phyloP scores from a whole-genome alignment of 2,329 filamentous ascomycete genomes.

The Ophiocordyceps camponoti-saundersi region DNA sequence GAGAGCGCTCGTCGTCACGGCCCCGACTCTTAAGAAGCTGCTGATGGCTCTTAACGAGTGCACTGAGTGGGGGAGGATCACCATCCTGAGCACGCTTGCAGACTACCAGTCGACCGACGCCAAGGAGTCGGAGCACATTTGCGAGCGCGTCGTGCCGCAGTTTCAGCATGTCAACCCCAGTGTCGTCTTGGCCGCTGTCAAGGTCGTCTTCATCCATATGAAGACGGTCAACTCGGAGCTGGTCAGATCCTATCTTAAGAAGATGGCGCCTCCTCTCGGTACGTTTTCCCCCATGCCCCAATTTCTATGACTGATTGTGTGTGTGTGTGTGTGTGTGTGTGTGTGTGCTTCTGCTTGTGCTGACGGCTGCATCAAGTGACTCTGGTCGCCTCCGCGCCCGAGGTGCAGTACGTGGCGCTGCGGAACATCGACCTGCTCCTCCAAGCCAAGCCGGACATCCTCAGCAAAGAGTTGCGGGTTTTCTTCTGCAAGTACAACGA shows the following conservation, averaged over 20 bases:
- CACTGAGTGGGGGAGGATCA: constrained; percentile 95
- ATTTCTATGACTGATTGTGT: constrained; percentile 77
- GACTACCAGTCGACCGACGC: constrained; percentile 75
- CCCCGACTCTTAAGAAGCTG: constrained; percentile 80
- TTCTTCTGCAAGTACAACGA: constrained; percentile 99
- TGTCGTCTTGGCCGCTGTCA: constrained; percentile 92
- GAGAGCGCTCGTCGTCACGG: constrained; percentile 65
- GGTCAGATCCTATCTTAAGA: constrained; percentile 77
- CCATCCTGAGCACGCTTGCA: constrained; percentile 75
- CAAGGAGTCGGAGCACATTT: constrained; percentile 96
- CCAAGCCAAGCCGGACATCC: constrained; percentile 78
- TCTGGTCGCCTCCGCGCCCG: constrained; percentile 83
- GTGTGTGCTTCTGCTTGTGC: no score
- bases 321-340: constrained; percentile 71
- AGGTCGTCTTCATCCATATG: constrained; percentile 97
- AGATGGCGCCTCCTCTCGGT: constrained; percentile 98
- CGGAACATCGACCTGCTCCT: constrained; percentile 88
- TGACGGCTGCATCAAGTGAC: constrained; percentile 92
- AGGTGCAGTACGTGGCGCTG: constrained; percentile 94
- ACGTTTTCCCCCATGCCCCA: constrained; percentile 97
- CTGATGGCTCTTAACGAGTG: constrained; percentile 94
- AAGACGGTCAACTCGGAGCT: constrained; percentile 61
- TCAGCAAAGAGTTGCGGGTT: constrained; percentile 91
- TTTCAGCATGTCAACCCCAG: constrained; percentile 98
- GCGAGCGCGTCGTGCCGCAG: constrained; percentile 86